Conservation (phyloP, 2,329 filamentous ascomycete species). For the Colletotrichum nymphaeae region DNA sequence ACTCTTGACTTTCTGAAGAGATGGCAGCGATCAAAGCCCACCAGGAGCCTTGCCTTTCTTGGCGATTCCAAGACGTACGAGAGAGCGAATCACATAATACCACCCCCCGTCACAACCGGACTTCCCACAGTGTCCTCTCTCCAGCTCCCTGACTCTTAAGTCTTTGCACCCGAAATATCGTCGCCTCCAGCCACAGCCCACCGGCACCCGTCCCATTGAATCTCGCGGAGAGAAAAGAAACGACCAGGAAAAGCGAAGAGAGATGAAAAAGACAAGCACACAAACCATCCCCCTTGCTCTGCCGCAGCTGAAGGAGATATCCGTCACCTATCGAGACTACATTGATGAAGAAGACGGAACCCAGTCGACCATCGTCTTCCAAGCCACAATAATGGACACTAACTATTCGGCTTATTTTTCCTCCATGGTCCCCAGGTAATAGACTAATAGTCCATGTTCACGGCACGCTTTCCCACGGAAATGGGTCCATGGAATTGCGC, state of each 20-base stretch:
- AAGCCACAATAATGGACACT: conserved; percentile 8
- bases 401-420: background rate
- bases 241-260: background rate
- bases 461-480: background rate
- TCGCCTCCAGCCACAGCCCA: conserved; percentile 12
- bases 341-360: conserved; percentile 2
- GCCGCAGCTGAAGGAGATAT: background rate
- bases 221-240: conserved; percentile 7
- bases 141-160: background rate
- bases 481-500: background rate
- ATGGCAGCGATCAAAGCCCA: background rate
- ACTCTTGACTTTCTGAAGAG: background rate
- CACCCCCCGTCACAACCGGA: background rate
- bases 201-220: background rate
- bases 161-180: background rate
- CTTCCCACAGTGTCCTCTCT: background rate
- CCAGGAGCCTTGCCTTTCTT: background rate
- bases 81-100: background rate
- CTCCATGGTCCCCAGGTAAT: background rate
- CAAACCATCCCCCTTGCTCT: background rate
- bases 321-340: background rate
- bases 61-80: background rate
- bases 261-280: background rate
- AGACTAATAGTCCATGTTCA: conserved; percentile 5
- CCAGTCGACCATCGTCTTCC: background rate